These are phyloP conservation scores for Arthrobotrys pseudoclavata DNA, from an alignment of 2,329 filamentous ascomycete species.

Conservation along the genomic window DNA sequence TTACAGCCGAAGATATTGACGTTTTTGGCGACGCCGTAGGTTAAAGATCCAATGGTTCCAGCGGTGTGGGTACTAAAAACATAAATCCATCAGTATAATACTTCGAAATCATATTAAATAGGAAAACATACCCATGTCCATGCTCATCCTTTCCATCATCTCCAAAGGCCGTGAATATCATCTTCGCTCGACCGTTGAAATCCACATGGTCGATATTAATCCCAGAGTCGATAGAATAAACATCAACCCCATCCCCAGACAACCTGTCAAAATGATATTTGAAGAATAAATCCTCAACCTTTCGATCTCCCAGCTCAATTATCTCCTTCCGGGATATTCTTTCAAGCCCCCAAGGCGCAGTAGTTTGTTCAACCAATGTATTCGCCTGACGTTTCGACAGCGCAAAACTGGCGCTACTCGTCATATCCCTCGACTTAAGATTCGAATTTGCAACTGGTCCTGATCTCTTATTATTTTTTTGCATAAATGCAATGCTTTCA, in stretches of 20 bases:
- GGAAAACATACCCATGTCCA: conserved; percentile 72
- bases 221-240: conserved; percentile 70
- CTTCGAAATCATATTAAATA: conserved; percentile 67
- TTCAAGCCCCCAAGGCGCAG: conserved; percentile 63
- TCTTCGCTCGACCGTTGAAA: conserved; percentile 63
- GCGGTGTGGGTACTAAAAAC: conserved; percentile 64
- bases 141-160: conserved; percentile 66
- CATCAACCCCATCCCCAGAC: conserved; percentile 67
- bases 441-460: conserved; percentile 31
- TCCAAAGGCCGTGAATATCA: conserved; percentile 65
- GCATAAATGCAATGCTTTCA: conserved; percentile 25
- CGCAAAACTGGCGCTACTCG: conserved; percentile 40
- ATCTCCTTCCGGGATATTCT: conserved; percentile 63
- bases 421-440: conserved; percentile 50
- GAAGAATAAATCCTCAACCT: conserved; percentile 65
- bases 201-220: conserved; percentile 64
- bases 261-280: conserved; percentile 64
- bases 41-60: conserved; percentile 62
- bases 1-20: conserved; percentile 68
- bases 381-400: conserved; percentile 44
- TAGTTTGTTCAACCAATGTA: conserved; percentile 38
- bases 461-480: conserved; percentile 27
- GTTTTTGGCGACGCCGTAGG: conserved; percentile 69
- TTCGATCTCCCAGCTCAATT: conserved; percentile 63
- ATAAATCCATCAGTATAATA: conserved; percentile 11